These are phyloP conservation scores for Penicillium sp. DNA, from an alignment of 2,329 filamentous ascomycete species.

Conservation along the genomic window DNA sequence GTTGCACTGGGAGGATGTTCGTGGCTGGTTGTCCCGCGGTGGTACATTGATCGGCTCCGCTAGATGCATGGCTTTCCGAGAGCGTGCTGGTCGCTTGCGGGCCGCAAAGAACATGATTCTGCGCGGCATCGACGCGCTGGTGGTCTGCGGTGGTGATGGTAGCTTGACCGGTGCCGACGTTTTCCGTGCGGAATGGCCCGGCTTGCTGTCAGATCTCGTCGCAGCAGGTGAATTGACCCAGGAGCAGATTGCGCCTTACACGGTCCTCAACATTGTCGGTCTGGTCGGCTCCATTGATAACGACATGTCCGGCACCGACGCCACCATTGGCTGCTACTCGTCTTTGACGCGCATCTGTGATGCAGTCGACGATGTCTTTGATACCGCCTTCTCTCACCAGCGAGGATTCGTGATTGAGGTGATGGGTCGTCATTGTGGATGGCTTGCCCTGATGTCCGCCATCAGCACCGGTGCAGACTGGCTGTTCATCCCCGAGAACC, in stretches of 20 bases:
- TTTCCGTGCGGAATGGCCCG: conserved; percentile 90
- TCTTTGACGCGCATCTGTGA: conserved; percentile 91
- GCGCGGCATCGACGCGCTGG: conserved; percentile 89
- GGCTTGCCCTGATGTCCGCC: conserved; percentile 94
- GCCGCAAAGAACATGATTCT: conserved; percentile 94
- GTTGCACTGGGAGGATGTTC: conserved; percentile 90
- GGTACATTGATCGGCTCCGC: conserved; percentile 96
- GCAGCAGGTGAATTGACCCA: conserved; percentile 67
- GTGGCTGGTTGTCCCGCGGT: conserved; percentile 89
- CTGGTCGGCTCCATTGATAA: conserved; percentile 98
- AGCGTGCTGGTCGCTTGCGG: conserved; percentile 76
- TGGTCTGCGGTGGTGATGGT: conserved; percentile 96
- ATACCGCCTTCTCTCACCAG: conserved; percentile 94
- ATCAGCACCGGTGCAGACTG: conserved; percentile 95
- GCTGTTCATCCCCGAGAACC: conserved; percentile 94
- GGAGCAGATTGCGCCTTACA: conserved; percentile 73
- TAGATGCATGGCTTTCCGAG: conserved; percentile 87
- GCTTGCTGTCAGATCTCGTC: conserved; percentile 82
- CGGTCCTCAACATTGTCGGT: conserved; percentile 91
- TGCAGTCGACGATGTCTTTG: conserved; percentile 87
- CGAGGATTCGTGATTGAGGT: conserved; percentile 97
- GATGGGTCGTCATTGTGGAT: conserved; percentile 97
- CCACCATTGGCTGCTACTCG: conserved; percentile 95
- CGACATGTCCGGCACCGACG: conserved; percentile 94
- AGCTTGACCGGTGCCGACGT: conserved; percentile 93